phyloP scores from a whole-genome alignment of 805 yeast species.

The Barnettozyma wickerhamii region DNA sequence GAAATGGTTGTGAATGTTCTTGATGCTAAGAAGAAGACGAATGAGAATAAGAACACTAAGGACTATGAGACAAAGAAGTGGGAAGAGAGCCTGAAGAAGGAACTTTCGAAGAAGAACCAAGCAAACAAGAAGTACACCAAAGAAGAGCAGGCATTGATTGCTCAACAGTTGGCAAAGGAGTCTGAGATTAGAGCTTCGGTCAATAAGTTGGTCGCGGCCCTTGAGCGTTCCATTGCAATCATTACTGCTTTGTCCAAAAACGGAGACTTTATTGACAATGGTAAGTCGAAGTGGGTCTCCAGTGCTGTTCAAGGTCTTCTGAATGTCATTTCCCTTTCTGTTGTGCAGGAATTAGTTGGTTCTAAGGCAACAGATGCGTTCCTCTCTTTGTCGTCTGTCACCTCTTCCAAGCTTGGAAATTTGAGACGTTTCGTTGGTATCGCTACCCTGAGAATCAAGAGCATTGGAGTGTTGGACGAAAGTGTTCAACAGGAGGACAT shows the following conservation, averaged over 20 bases:
- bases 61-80: slow-evolving; percentile 84
- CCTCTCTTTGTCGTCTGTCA: slow-evolving; percentile 47
- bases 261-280: slow-evolving; percentile 55
- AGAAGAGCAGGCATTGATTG: slow-evolving; percentile 67
- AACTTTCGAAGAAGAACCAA: slow-evolving; percentile 56
- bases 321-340: slow-evolving; percentile 35
- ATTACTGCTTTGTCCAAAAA: slow-evolving; percentile 49
- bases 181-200: slow-evolving; percentile 47
- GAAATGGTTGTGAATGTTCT: slow-evolving; percentile 64
- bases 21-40: slow-evolving; percentile 38
- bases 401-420: slow-evolving; percentile 48
- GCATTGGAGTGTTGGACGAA: slow-evolving; percentile 41
- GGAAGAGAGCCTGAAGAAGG: slow-evolving; percentile 82
- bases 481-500: slow-evolving; percentile 48
- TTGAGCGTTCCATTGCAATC: slow-evolving; percentile 48
- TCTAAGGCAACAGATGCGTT: slow-evolving; percentile 44
- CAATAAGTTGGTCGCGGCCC: slow-evolving; percentile 29
- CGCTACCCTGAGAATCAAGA: slow-evolving; percentile 58
- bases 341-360: slow-evolving; percentile 36
- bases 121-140: slow-evolving; percentile 55
- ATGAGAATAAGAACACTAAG: slow-evolving; percentile 66
- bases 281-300: slow-evolving; percentile 67
- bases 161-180: slow-evolving; percentile 63
- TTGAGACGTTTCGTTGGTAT: slow-evolving; percentile 57
- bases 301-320: slow-evolving; percentile 51